These are phyloP conservation scores for Kluyveromyces wickerhamii DNA, from an alignment of 805 yeast species.

Conservation along the genomic window DNA sequence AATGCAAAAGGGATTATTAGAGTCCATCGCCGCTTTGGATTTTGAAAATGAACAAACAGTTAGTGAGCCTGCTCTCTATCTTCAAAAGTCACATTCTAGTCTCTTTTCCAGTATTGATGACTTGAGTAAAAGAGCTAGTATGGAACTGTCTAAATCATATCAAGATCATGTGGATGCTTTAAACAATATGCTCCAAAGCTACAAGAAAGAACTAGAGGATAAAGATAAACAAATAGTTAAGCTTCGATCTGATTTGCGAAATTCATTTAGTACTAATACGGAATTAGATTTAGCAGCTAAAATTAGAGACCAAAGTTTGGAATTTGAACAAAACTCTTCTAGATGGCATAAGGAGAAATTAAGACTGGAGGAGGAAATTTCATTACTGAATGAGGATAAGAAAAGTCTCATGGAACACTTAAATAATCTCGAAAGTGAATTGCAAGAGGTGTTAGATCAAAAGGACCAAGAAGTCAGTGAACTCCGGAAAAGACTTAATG, in stretches of 20 bases:
- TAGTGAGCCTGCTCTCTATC: neutral
- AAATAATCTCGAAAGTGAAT: slow-evolving; percentile 16
- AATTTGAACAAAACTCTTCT: slow-evolving; percentile 1
- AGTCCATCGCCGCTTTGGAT: neutral
- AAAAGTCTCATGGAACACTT: neutral
- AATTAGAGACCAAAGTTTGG: slow-evolving; percentile 2
- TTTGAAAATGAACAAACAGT: neutral
- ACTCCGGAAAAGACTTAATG: slow-evolving; percentile 13
- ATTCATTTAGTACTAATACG: neutral
- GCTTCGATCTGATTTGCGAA: neutral
- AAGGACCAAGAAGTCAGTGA: slow-evolving; percentile 24
- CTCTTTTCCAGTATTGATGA: slow-evolving; percentile 9
- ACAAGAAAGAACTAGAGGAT: slow-evolving; percentile 11
- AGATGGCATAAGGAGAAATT: slow-evolving; percentile 4
- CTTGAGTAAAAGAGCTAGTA: slow-evolving; percentile 8
- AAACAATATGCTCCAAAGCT: slow-evolving; percentile 10
- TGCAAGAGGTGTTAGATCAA: slow-evolving; percentile 16
- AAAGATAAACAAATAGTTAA: slow-evolving; percentile 11
- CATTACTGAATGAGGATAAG: slow-evolving; percentile 1
- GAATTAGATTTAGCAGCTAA: slow-evolving; percentile 1
- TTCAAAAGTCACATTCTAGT: neutral
- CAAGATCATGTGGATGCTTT: slow-evolving; percentile 16
- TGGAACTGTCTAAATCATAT: slow-evolving; percentile 12
- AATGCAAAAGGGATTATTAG: slow-evolving; percentile 15
- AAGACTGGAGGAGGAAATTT: neutral